Conservation (phyloP, 2,329 filamentous ascomycete genomes). For the Fusarium agapanthi region DNA sequence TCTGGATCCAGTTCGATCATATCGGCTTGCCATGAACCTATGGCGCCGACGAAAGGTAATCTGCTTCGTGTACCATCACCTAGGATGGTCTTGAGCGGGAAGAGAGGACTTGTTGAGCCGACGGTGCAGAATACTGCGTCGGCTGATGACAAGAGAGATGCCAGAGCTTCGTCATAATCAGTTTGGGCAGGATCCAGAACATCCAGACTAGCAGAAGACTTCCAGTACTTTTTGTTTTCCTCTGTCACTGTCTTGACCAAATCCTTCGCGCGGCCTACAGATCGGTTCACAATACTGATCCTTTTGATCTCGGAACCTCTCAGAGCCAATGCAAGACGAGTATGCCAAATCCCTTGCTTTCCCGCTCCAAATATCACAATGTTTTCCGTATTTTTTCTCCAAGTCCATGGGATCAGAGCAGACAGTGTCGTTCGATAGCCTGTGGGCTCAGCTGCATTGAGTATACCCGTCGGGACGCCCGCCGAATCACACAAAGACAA, state of each 20-base stretch:
- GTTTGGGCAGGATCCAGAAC: slow-evolving; percentile 11
- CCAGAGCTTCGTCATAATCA: slow-evolving; percentile 1
- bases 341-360: slow-evolving; percentile 77
- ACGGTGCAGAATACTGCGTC: slow-evolving; percentile 35
- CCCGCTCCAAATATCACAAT: slow-evolving; percentile 75
- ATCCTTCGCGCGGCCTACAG: neutral
- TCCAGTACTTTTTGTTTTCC: slow-evolving; percentile 31
- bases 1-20: slow-evolving; percentile 75
- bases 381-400: slow-evolving; percentile 50
- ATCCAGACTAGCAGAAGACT: slow-evolving; percentile 1
- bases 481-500: slow-evolving; percentile 23
- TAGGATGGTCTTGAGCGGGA: slow-evolving; percentile 5
- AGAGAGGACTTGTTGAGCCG: slow-evolving; percentile 25
- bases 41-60: slow-evolving; percentile 55
- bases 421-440: slow-evolving; percentile 73
- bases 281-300: slow-evolving; percentile 46
- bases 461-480: slow-evolving; percentile 52
- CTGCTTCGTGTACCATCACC: neutral
- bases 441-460: slow-evolving; percentile 73
- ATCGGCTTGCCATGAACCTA: slow-evolving; percentile 65
- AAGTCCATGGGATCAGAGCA: slow-evolving; percentile 67
- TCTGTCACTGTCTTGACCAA: slow-evolving; percentile 9
- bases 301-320: slow-evolving; percentile 37
- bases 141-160: neutral
- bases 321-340: slow-evolving; percentile 69